Evolutionary conservation across 2,329 filamentous ascomycete genomes (phyloP), one percentile per base, ranked within the genome.

Genomic region (Pyrenophora tritici-repentis): DNA sequence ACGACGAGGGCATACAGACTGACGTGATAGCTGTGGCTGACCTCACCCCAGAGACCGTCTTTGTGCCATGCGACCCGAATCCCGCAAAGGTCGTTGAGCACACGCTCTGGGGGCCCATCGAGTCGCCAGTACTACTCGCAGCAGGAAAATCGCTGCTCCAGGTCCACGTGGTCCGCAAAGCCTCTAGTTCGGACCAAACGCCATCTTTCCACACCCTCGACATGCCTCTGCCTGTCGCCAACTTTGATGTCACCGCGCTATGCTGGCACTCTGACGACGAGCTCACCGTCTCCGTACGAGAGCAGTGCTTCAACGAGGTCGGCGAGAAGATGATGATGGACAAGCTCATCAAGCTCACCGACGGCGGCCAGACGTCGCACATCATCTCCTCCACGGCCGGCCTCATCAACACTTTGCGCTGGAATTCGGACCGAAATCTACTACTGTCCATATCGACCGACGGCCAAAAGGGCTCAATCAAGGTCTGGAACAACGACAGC

Each of bases 381-480:
- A 58, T 71, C 38, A 66, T 74, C 9, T 72, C 73, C 0, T 73
- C 73, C 0, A 68, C 71, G 3, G 71, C 70, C 1, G 73, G 72
- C 2, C 66, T 71, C 5, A 71, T 75, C 41, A 73, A 66, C 37
- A 70, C 70, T 4, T 58, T 75, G 17, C 61, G 67, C 22, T 75
- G 71, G 68, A 74, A 74, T 51, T 52, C 66, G 3, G 60, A 61
- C 2, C 66, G 63, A 26, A 63, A 72, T 38, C 48, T 71, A 35
- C 59, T 75, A 1, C 50, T 75, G 8, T 71, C 67, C 39, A 73
- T 74, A 36, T 73, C 71, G 12, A 73, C 69, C n/a, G 71, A 72
- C 38, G 72, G 71, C n/a, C 62, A 71, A 34, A 66, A 67, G 41
- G 72, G 71, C 2, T 71, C 66, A 26, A 74, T 75, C 47, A 71